These are phyloP conservation scores for Rhynchospora breviuscula DNA, from an alignment of 176 grass and related monocot genomes.

Conservation along the genomic window DNA sequence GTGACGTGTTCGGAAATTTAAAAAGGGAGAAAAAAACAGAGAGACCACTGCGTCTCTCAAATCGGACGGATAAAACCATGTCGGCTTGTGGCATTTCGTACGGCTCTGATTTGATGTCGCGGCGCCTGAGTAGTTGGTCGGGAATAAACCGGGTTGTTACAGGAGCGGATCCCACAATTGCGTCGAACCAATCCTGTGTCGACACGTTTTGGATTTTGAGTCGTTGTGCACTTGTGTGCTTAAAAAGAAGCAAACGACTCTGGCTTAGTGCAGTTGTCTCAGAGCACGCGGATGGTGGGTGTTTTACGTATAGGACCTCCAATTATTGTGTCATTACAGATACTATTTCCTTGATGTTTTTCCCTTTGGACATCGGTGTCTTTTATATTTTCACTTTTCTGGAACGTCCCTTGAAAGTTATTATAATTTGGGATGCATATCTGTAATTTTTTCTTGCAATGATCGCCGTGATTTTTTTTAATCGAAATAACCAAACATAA, in stretches of 20 bases:
- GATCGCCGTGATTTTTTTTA: too few relatives aligned
- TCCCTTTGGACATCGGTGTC: not conserved
- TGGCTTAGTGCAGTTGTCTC: not conserved
- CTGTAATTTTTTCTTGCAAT: too few relatives aligned
- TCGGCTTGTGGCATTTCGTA: not conserved
- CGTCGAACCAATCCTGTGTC: not conserved
- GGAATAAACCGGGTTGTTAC: not conserved
- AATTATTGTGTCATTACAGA: not conserved
- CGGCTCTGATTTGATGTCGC: not conserved
- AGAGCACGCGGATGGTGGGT: not conserved
- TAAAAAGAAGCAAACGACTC: conserved; percentile 5
- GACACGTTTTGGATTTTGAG: not conserved
- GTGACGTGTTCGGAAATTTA: too few relatives aligned
- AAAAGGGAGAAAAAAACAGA: not conserved
- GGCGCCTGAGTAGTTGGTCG: not conserved
- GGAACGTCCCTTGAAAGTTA: not conserved
- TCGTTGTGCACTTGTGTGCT: not conserved
- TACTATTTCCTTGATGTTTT: not conserved
- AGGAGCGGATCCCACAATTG: not conserved
- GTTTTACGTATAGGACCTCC: not conserved
- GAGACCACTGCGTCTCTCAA: not conserved
- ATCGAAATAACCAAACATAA: too few relatives aligned
- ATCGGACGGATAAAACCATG: not conserved
- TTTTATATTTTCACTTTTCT: not conserved
- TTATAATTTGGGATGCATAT: too few relatives aligned